Base-by-base conservation (phyloP, 495 filamentous ascomycete genomes). In the Aspergillus cavernicola region DNA sequence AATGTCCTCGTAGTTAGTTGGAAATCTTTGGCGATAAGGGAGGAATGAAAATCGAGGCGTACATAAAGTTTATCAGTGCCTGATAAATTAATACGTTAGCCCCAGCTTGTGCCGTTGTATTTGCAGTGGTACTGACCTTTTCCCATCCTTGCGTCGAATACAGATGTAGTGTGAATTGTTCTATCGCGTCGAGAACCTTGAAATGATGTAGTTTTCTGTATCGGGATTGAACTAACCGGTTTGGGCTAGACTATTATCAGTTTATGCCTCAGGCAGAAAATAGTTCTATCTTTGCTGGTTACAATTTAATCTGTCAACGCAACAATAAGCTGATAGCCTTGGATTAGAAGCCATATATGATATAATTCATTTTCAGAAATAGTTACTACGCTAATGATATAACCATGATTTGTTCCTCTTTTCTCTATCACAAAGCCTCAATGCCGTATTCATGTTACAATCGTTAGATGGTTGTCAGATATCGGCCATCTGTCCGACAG, bases 11-110 rank as follows among this genome's bases (percentile, higher is more conserved):
- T 22, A 29, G 52, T 60, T 47, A 60, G 56, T 62, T 41, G 15
- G 38, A 50, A 35, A 40, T 46, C 35, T n/a, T 33, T 18, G 12
- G 37, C 12, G 18, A 22, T 29, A 15, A 49, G 36, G 29, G 35
- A 29, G 52, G 22, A 28, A 15, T n/a, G n/a, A 16, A 49, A 29
- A 46, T 20, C 32, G 12, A 39, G 38, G 52, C 79, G 42, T 80
- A 85, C 83, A 68, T 95, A 92, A 55, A 92, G 79, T 66, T 92
- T 92, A 60, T 85, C 82, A 41, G 81, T 84, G 65, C 82, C 81
- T 84, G n/a, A 49, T 10, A 35, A 39, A 32, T 18, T n/a, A n/a
- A 35, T 1, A 11, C 19, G 42, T 66, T 56, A 66, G 59, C 6
- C 28, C 9, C 39, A 9, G 24, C 2, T 26, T 26, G 7, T n/a